Percentiles rank a stretch among this genome's conserved stretches.
These are phyloP conservation scores for Phialophora verrucosa DNA, from an alignment of 2,329 filamentous ascomycete genomes.

Conservation along the genomic window DNA sequence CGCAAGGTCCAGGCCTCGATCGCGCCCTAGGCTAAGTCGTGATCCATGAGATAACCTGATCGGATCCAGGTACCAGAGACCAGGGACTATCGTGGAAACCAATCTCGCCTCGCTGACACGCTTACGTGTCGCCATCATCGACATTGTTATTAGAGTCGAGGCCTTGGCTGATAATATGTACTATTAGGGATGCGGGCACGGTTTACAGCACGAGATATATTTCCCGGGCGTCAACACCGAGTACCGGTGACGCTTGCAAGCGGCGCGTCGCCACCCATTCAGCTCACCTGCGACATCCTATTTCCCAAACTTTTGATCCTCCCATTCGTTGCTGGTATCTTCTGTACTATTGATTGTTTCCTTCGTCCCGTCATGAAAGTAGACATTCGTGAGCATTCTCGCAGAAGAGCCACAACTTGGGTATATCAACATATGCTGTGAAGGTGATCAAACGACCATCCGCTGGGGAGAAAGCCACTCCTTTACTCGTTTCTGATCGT, in stretches of 20 bases:
- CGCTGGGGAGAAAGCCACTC: too few species aligned
- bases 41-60: constrained; percentile 1
- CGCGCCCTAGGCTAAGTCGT: not conserved
- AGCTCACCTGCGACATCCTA: not conserved
- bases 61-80: constrained; percentile 4
- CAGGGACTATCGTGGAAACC: constrained; percentile 3
- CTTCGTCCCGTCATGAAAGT: constrained; percentile 4
- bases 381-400: not conserved
- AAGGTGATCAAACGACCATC: constrained; percentile 1
- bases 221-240: constrained; percentile 7
- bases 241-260: not conserved
- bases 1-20: not conserved
- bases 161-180: constrained; percentile 2
- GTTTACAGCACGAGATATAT: not conserved
- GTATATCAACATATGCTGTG: constrained; percentile 12
- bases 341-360: not conserved
- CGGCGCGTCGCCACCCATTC: not conserved
- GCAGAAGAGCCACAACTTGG: not conserved
- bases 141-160: constrained; percentile 5
- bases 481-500: not conserved
- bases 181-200: not conserved
- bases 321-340: not conserved
- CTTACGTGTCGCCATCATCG: constrained; percentile 9
- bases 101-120: constrained; percentile 18
- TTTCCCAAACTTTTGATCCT: not conserved